Evolutionary conservation across 1,284 basidiomycete species (phyloP).

Genomic region (Uromyces viciae-fabae): DNA sequence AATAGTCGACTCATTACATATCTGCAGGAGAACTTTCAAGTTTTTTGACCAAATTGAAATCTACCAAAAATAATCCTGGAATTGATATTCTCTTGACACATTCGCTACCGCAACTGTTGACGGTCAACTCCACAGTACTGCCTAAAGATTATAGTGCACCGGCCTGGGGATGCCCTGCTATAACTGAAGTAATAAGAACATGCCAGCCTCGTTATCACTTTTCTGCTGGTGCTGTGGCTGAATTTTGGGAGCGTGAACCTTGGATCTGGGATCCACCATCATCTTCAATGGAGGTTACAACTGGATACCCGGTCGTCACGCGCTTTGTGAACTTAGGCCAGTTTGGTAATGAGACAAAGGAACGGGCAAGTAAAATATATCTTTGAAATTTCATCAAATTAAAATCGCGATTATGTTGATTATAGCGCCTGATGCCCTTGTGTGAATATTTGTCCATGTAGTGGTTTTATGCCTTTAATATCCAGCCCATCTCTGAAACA

Average conservation of each 20-base stretch:
- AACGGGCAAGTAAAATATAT: constrained; percentile 71
- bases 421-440: neutral
- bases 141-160: constrained; percentile 37
- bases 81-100: constrained; percentile 43
- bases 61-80: neutral
- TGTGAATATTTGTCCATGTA: constrained; percentile 50
- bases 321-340: constrained; percentile 37
- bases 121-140: constrained; percentile 6
- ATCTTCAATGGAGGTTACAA: neutral
- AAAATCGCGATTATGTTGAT: too few relatives aligned
- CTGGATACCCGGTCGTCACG: neutral
- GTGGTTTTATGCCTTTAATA: constrained; percentile 76
- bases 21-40: neutral
- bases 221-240: neutral
- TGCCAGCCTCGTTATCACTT: constrained; percentile 38
- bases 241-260: constrained; percentile 45
- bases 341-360: constrained; percentile 63
- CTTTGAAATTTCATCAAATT: too few relatives aligned
- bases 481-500: constrained; percentile 57
- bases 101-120: constrained; percentile 38
- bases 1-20: constrained; percentile 15
- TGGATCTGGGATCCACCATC: constrained; percentile 44
- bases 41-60: constrained; percentile 28
- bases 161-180: constrained; percentile 35
- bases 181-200: constrained; percentile 32